These are phyloP conservation scores for Monilinia fructigena DNA, from an alignment of 2,329 filamentous ascomycete species.

Conservation along the genomic window DNA sequence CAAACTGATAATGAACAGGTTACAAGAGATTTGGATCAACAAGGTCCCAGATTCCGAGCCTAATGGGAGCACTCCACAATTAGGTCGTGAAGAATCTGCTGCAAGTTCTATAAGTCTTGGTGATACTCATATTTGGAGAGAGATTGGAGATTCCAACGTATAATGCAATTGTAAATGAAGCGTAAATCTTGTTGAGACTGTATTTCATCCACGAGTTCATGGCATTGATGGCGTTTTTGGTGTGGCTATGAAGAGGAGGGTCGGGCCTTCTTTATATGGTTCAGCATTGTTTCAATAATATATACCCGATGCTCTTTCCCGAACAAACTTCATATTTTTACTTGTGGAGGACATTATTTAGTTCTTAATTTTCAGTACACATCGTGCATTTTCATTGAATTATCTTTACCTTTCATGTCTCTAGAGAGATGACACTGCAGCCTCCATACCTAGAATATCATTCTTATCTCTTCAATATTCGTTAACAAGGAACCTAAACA, in stretches of 20 bases:
- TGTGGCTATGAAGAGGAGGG: neutral
- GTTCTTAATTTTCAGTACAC: neutral
- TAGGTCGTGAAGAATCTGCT: constrained; percentile 41
- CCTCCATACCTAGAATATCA: constrained; percentile 13
- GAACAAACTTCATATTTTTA: neutral
- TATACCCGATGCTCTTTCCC: constrained; percentile 23
- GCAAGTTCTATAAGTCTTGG: constrained; percentile 50
- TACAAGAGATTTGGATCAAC: constrained; percentile 68
- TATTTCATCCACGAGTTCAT: constrained; percentile 12
- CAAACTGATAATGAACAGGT: constrained; percentile 43
- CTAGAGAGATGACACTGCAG: constrained; percentile 12
- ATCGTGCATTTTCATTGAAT: neutral
- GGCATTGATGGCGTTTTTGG: constrained; percentile 23
- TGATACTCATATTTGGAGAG: constrained; percentile 52
- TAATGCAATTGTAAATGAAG: constrained; percentile 26
- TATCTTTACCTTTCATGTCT: constrained; percentile 13
- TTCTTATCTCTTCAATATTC: neutral
- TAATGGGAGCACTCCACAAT: constrained; percentile 27
- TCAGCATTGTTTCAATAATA: constrained; percentile 13
- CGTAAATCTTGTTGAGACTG: neutral
- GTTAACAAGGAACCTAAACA: neutral
- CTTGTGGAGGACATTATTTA: neutral
- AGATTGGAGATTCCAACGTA: constrained; percentile 41
- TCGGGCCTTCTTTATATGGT: constrained; percentile 26
- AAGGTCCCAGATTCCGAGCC: constrained; percentile 27